phyloP scores from a whole-genome alignment of 768 basidiomycete genomes.

The Tylopilus plumbeoviolaceoides region DNA sequence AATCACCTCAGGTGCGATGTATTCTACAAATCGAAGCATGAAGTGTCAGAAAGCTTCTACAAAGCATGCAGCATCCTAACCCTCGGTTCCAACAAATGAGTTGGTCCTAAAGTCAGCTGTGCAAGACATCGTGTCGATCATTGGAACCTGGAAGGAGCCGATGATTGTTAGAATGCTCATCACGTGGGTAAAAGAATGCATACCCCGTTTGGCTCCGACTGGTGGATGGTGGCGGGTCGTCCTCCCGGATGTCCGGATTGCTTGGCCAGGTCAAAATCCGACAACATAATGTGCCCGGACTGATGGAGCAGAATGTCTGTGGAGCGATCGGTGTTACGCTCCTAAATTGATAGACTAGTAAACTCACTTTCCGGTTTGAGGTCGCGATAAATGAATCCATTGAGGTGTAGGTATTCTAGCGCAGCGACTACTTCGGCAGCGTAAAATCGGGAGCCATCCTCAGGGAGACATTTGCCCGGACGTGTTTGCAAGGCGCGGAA shows the following conservation, averaged over 20 bases:
- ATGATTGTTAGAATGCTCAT: constrained; percentile 4
- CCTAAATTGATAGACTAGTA: constrained; percentile 6
- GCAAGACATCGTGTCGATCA: constrained; percentile 96
- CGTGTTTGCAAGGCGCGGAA: constrained; percentile 95
- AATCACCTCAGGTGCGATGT: constrained; percentile 99
- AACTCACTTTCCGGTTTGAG: constrained; percentile 97
- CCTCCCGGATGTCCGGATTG: constrained; percentile 85
- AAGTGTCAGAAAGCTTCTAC: constrained; percentile 13
- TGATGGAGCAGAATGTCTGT: constrained; percentile 96
- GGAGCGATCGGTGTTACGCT: background rate
- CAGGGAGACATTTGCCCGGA: constrained; percentile 94
- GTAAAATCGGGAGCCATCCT: constrained; percentile 95
- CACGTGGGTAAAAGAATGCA: constrained; percentile 25
- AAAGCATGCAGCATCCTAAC: constrained; percentile 39
- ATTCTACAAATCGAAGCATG: constrained; percentile 54
- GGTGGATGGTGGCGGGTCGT: constrained; percentile 82
- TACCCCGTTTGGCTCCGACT: constrained; percentile 86
- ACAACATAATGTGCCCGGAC: constrained; percentile 98
- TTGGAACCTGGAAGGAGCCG: constrained; percentile 57
- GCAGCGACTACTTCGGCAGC: constrained; percentile 98
- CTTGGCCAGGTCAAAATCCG: constrained; percentile 98
- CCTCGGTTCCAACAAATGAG: constrained; percentile 99
- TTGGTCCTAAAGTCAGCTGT: constrained; percentile 98
- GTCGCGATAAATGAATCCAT: constrained; percentile 99
- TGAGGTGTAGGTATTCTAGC: constrained; percentile 96